Conservation (phyloP, 2,329 filamentous ascomycete species). For the Phialophora macrospora region DNA sequence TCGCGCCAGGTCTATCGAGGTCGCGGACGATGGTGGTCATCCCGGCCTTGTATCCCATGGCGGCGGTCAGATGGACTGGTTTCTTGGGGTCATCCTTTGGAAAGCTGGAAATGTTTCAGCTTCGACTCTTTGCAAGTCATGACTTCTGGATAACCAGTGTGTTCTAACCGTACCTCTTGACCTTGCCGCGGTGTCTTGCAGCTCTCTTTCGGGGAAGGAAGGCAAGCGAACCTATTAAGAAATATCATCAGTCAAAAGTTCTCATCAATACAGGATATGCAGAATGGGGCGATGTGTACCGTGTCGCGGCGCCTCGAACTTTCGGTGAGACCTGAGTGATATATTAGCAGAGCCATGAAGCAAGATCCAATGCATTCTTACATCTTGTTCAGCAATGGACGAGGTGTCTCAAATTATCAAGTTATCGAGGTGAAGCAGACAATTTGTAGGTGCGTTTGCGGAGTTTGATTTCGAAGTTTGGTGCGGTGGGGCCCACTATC, state of each 20-base stretch:
- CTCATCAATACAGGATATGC: slow-evolving; percentile 18
- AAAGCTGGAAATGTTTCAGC: slow-evolving; percentile 67
- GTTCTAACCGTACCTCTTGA: slow-evolving; percentile 74
- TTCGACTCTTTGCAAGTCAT: slow-evolving; percentile 39
- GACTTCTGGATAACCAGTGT: slow-evolving; percentile 47
- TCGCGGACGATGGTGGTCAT: slow-evolving; percentile 99
- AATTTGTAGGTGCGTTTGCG: not conserved
- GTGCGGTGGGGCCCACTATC: not conserved
- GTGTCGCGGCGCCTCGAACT: slow-evolving; percentile 90
- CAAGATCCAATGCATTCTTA: not conserved
- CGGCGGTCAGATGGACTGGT: slow-evolving; percentile 96
- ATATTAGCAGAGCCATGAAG: slow-evolving; percentile 9
- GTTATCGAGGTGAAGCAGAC: slow-evolving; percentile 1
- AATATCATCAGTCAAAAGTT: slow-evolving; percentile 36
- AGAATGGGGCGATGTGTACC: slow-evolving; percentile 60
- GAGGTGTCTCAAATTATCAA: slow-evolving; percentile 25
- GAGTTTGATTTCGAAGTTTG: slow-evolving; percentile 4
- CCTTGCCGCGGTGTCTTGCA: slow-evolving; percentile 92
- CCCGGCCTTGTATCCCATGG: slow-evolving; percentile 99
- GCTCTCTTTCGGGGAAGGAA: slow-evolving; percentile 90
- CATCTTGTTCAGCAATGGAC: slow-evolving; percentile 27
- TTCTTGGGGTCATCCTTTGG: slow-evolving; percentile 99
- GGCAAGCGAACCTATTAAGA: slow-evolving; percentile 68
- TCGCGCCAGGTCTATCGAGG: slow-evolving; percentile 97
- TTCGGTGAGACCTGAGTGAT: slow-evolving; percentile 60